Conservation (phyloP, 257 asterid species). For the Plantago ovata region DNA sequence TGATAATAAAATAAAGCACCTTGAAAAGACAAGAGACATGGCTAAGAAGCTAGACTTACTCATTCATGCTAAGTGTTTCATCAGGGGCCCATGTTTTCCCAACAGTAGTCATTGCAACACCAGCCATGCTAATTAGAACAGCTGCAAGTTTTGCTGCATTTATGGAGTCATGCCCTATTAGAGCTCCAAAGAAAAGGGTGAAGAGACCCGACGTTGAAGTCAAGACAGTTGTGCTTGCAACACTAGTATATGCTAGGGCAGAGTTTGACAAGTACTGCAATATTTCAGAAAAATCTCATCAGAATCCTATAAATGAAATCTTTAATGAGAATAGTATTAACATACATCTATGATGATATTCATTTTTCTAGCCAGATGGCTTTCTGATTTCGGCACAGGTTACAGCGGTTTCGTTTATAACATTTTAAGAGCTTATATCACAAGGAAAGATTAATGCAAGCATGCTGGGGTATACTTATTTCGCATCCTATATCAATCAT, state of each 20-base stretch:
- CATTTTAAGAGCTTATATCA: background rate
- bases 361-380: background rate
- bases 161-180: conserved; percentile 56
- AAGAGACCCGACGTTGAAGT: conserved; percentile 80
- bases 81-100: conserved; percentile 83
- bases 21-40: background rate
- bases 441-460: background rate
- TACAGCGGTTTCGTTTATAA: no score
- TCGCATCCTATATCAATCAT: no score
- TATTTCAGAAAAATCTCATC: background rate
- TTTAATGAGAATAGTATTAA: no score
- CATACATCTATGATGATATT: no score
- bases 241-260: conserved; percentile 81
- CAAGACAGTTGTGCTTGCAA: conserved; percentile 75
- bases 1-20: no score
- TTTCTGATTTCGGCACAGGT: no score
- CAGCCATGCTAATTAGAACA: conserved; percentile 55
- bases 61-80: conserved; percentile 43
- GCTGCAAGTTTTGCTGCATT: conserved; percentile 50
- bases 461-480: no score
- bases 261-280: conserved; percentile 66
- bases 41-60: conserved; percentile 42
- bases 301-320: background rate
- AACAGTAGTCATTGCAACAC: conserved; percentile 73
- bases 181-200: conserved; percentile 73